Evolutionary conservation across 176 grass and related monocot genomes (phyloP), one percentile per base, ranked within the genome.

Genomic region (Oryza longistaminata): DNA sequence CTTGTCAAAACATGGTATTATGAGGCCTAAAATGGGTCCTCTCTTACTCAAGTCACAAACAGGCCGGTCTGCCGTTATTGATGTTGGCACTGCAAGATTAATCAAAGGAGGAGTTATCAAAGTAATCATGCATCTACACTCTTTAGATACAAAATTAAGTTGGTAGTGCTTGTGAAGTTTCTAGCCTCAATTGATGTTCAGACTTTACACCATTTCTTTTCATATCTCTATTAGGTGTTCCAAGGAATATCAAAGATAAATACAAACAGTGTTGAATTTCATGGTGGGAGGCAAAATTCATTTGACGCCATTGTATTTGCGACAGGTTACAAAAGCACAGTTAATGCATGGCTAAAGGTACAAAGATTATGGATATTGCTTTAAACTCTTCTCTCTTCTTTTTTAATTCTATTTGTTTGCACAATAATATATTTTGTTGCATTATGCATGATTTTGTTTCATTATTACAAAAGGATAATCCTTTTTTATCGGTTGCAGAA

Each of bases 261-360:
- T n/a, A 21, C 58, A 61, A n/a, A 22, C 9, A 61, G 8, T 61
- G 21, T 61, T 61, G 58, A 22, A 2, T 61, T 61, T 61, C 58
- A 61, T 61, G 58, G 16, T 21, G 75, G 64, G 3, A 61, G 80
- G 21, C 25, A 84, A 2, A 0, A 46, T 3, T 14, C 50, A 2
- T 91, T 71, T 22, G 86, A 90, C 35, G 68, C 58, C 0, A 86
- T 86, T 3, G 75, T 93, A 15, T 88, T 93, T 21, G 88, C 91
- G 6, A 91, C 92, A 1, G 88, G 92, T 29, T 94, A 88, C 43
- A 78, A 33, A 86, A 94, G 74, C 75, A 76, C 73, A 2, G 27
- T 15, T 3, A 83, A 80, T 60, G 45, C 17, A 10, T 90, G 88
- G 88, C 85, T 93, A 35, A 68, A 92, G 90, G 90, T 92, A 42